Percentiles rank a stretch among this genome's conserved stretches.
phyloP scores from a whole-genome alignment of 352 stramenopile genomes.

The Plasmopara halstedii region DNA sequence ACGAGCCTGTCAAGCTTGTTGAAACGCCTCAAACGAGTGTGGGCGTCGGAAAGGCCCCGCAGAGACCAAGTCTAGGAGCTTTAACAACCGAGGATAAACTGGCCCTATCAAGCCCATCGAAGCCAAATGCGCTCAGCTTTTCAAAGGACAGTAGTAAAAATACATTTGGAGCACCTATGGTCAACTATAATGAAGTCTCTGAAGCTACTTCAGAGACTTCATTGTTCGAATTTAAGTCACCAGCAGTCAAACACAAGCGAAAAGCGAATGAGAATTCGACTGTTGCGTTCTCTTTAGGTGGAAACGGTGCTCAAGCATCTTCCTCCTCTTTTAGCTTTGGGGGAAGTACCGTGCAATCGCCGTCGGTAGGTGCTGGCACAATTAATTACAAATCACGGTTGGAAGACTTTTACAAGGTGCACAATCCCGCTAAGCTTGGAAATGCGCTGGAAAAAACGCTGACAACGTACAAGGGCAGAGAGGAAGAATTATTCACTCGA shows the following conservation, averaged over 20 bases:
- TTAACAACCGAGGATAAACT: slow-evolving; percentile 9
- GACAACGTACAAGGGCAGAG: slow-evolving; percentile 40
- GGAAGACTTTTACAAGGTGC: slow-evolving; percentile 54
- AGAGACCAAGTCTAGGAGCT: slow-evolving; percentile 33
- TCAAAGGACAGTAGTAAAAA: slow-evolving; percentile 13
- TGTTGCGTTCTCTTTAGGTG: slow-evolving; percentile 22
- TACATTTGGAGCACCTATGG: slow-evolving; percentile 3
- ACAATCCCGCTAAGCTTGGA: slow-evolving; percentile 41
- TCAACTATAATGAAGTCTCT: slow-evolving; percentile 5
- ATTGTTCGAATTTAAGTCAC: slow-evolving; percentile 15
- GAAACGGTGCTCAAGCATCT: slow-evolving; percentile 16
- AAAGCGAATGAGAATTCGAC: slow-evolving; percentile 6
- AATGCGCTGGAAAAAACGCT: slow-evolving; percentile 46
- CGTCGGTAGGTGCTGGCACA: slow-evolving; percentile 5
- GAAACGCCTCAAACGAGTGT: slow-evolving; percentile 31
- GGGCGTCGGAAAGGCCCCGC: slow-evolving; percentile 27
- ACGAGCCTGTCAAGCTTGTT: slow-evolving; percentile 43
- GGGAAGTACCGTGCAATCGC: slow-evolving; percentile 5
- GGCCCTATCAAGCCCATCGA: slow-evolving; percentile 2
- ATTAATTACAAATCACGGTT: slow-evolving; percentile 46
- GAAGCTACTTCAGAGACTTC: slow-evolving; percentile 1
- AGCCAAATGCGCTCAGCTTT: slow-evolving; percentile 22
- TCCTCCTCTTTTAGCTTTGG: slow-evolving; percentile 21
- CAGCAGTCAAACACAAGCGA: slow-evolving; percentile 15
- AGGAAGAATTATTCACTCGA: slow-evolving; percentile 50